Percentiles rank a stretch among this genome's conserved stretches.
These are phyloP conservation scores for Lavandula angustifolia DNA, from an alignment of 257 asterid genomes.

Conservation along the genomic window DNA sequence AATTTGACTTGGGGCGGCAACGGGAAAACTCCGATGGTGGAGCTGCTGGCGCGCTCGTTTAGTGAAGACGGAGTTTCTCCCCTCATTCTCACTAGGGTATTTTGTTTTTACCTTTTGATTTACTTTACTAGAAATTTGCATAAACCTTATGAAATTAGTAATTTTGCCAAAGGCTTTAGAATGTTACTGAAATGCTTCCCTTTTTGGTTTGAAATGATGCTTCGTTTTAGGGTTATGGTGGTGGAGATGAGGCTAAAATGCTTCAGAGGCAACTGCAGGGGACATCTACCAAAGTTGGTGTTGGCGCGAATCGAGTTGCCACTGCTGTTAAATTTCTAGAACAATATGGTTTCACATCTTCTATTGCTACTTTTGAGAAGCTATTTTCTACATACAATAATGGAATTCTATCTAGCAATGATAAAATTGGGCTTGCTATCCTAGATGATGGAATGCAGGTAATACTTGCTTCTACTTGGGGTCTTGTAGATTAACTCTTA, in stretches of 20 bases:
- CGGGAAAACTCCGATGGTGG: conserved; percentile 98
- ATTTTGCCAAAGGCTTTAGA: not conserved
- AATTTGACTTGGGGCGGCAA: conserved; percentile 99
- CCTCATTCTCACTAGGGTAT: conserved; percentile 85
- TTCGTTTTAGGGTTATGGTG: conserved; percentile 70
- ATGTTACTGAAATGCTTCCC: not conserved
- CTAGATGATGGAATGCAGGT: conserved; percentile 99
- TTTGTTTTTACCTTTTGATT: conserved; percentile 11
- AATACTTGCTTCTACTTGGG: conserved; percentile 26
- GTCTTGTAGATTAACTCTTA: conserved; percentile 4
- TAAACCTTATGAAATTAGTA: not conserved
- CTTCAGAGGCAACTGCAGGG: conserved; percentile 70
- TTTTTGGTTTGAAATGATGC: not conserved
- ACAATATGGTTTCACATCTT: conserved; percentile 48
- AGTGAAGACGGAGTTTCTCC: conserved; percentile 58
- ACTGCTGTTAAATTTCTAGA: conserved; percentile 54
- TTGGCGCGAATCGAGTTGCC: conserved; percentile 79
- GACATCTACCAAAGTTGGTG: conserved; percentile 63
- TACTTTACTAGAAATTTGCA: not conserved
- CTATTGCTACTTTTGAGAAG: conserved; percentile 26
- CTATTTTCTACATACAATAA: conserved; percentile 28
- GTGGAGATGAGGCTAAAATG: conserved; percentile 96
- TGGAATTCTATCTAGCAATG: conserved; percentile 29
- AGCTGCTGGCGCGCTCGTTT: conserved; percentile 69
- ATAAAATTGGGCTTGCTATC: conserved; percentile 59